phyloP scores from a whole-genome alignment of 2,329 filamentous ascomycete genomes.

The Malbranchea cinnamomea region DNA sequence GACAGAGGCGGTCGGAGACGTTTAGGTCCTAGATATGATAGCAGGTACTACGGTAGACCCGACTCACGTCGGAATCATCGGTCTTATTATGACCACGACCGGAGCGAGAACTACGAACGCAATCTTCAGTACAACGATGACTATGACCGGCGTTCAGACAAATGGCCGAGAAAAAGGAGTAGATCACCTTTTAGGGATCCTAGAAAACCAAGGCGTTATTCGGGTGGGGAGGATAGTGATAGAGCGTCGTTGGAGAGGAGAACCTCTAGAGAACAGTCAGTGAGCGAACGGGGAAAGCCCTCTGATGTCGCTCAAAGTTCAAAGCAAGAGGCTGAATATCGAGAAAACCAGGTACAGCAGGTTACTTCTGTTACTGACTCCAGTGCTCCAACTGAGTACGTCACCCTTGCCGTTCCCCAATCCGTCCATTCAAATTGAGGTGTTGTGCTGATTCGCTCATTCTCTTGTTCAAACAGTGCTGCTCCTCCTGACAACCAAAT shows the following conservation, averaged over 20 bases:
- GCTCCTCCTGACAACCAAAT: constrained; percentile 10
- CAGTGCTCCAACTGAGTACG: constrained; percentile 28
- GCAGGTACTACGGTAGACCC: constrained; percentile 24
- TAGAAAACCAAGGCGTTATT: constrained; percentile 24
- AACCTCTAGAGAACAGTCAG: constrained; percentile 42
- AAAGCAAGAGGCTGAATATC: constrained; percentile 54
- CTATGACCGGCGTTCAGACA: constrained; percentile 33
- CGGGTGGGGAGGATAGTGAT: constrained; percentile 20
- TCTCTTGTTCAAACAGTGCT: constrained; percentile 8
- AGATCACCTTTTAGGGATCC: constrained; percentile 30
- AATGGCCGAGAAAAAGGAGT: constrained; percentile 42
- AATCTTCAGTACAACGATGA: constrained; percentile 38
- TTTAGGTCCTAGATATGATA: constrained; percentile 24
- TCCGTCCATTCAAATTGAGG: neutral
- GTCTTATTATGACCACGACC: constrained; percentile 38
- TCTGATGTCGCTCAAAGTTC: constrained; percentile 42
- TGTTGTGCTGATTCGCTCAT: constrained; percentile 4
- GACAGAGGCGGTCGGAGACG: constrained; percentile 20
- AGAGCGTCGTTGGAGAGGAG: constrained; percentile 32
- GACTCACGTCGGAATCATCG: constrained; percentile 25
- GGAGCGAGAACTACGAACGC: constrained; percentile 27
- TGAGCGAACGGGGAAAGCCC: constrained; percentile 49
- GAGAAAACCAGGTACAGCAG: constrained; percentile 43
- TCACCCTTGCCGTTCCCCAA: constrained; percentile 14
- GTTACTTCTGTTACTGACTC: constrained; percentile 26